Conservation (phyloP, 225 moss, liverwort and hornwort species). For the Neckera pumila region DNA sequence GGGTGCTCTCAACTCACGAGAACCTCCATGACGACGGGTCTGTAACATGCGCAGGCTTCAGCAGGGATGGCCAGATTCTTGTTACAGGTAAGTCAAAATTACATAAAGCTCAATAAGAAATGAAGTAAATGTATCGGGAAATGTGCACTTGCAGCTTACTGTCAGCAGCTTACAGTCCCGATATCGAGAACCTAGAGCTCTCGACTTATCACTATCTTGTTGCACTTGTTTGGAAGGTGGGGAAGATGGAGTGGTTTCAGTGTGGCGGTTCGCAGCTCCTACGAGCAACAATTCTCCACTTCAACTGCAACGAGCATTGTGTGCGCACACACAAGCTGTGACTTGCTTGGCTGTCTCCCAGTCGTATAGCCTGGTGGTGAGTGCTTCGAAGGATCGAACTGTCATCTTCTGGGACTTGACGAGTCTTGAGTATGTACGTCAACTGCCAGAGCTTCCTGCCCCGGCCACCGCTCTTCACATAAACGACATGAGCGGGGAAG, state of each 20-base stretch:
- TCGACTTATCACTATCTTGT: not conserved
- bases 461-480: slow-evolving; percentile 72
- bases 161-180: not conserved
- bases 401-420: slow-evolving; percentile 98
- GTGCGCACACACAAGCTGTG: slow-evolving; percentile 82
- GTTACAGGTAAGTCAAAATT: slow-evolving; percentile 37
- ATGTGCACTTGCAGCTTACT: not conserved
- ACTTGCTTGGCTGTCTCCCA: slow-evolving; percentile 92
- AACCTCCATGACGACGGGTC: slow-evolving; percentile 87
- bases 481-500: slow-evolving; percentile 92
- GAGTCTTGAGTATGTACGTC: slow-evolving; percentile 84
- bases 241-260: slow-evolving; percentile 85
- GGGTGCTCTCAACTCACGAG: slow-evolving; percentile 82
- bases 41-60: slow-evolving; percentile 84
- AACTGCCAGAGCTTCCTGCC: slow-evolving; percentile 80
- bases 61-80: slow-evolving; percentile 87
- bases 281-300: slow-evolving; percentile 58
- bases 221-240: slow-evolving; percentile 50
- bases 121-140: not conserved
- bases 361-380: slow-evolving; percentile 91
- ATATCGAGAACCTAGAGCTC: not conserved
- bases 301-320: slow-evolving; percentile 75
- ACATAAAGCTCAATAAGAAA: not conserved
- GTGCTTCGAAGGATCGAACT: slow-evolving; percentile 79
- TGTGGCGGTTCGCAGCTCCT: slow-evolving; percentile 56